Evolutionary conservation across 2,329 filamentous ascomycete species (phyloP).

Genomic region (Botrytis deweyae): DNA sequence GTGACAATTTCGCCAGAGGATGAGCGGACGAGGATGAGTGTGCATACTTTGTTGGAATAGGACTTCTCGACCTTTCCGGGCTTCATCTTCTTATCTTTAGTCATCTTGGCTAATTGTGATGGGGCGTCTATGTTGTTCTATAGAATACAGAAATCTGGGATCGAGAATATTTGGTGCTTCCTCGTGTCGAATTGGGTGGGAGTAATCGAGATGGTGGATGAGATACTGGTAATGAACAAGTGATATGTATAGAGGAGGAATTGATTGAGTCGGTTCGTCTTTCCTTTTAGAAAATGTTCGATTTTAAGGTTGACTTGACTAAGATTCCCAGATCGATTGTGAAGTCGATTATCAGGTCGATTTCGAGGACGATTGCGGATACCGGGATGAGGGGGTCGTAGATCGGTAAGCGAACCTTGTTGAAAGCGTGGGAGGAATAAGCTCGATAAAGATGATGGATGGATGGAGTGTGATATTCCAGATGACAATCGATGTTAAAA

Average conservation of each 20-base stretch:
- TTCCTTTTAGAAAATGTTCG: background rate
- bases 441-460: background rate
- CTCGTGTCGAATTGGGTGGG: background rate
- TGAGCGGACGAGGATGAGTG: background rate
- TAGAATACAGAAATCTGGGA: background rate
- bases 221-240: background rate
- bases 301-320: background rate
- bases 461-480: background rate
- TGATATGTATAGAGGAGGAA: background rate
- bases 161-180: background rate
- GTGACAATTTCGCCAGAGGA: background rate
- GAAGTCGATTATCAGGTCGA: background rate
- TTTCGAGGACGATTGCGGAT: background rate
- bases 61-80: background rate
- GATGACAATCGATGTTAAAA: background rate
- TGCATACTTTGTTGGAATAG: background rate
- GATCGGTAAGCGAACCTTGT: slow-evolving; percentile 3
- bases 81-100: background rate
- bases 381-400: background rate
- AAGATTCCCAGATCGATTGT: background rate
- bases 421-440: background rate
- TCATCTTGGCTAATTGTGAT: background rate
- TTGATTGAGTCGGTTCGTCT: background rate
- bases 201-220: background rate
- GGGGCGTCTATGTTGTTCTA: background rate